Conservation (phyloP, 306 rosid species). For the Fragaria vesca region DNA sequence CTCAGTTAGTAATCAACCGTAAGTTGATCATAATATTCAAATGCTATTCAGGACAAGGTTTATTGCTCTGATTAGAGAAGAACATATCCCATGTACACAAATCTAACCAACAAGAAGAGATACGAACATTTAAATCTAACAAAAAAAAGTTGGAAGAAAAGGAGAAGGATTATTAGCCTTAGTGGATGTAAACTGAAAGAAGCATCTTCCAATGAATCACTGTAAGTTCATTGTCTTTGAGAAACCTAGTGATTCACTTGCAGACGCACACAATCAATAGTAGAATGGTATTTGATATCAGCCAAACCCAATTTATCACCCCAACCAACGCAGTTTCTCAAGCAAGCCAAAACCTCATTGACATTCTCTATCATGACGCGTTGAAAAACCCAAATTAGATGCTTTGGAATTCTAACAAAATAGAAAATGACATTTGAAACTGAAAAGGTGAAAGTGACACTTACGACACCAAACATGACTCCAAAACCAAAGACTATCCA, state of each 20-base stretch:
- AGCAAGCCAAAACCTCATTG: not conserved
- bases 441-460: not conserved
- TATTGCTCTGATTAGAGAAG: not conserved
- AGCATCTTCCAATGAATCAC: not conserved
- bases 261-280: not conserved
- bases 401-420: not conserved
- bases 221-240: not conserved
- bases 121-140: not conserved
- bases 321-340: not conserved
- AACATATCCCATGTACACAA: not conserved
- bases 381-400: not conserved
- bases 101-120: not conserved
- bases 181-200: not conserved
- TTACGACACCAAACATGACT: not conserved
- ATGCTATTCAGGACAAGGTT: not conserved
- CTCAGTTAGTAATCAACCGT: not conserved
- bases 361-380: not conserved
- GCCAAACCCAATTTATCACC: not conserved
- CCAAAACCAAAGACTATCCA: not conserved
- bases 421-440: not conserved
- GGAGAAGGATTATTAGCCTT: not conserved
- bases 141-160: not conserved
- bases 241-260: not conserved
- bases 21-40: not conserved
- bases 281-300: not conserved